These are phyloP conservation scores for Desmodesmus armatus DNA, from an alignment of 139 green algal genomes.

Conservation along the genomic window DNA sequence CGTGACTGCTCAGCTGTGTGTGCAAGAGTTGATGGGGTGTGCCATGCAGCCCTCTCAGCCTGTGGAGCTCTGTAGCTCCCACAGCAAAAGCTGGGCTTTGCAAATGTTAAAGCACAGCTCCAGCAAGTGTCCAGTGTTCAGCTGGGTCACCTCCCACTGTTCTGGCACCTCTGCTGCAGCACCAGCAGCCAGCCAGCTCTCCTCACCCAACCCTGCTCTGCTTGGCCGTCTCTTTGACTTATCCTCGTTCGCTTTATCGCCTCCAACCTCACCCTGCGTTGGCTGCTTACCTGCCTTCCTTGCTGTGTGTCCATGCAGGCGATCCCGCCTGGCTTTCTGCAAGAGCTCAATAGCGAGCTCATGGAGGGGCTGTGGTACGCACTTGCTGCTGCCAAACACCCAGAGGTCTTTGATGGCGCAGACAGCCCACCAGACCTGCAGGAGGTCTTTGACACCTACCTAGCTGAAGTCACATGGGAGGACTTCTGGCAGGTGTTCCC, in stretches of 20 bases:
- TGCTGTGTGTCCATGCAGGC: neutral
- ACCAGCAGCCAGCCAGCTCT: neutral
- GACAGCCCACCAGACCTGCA: neutral
- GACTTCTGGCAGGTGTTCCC: slow-evolving; percentile 39
- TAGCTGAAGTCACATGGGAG: slow-evolving; percentile 21
- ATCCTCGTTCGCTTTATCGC: neutral
- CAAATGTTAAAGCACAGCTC: neutral
- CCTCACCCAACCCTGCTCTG: neutral
- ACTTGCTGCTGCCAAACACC: neutral
- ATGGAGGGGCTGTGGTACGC: slow-evolving; percentile 24
- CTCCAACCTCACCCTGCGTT: neutral
- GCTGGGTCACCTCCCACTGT: neutral
- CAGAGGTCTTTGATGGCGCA: neutral
- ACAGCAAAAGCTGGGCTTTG: neutral
- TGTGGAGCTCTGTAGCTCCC: neutral
- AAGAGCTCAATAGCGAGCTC: slow-evolving; percentile 13
- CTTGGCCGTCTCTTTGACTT: neutral
- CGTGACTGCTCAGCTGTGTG: no score
- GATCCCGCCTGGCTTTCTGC: slow-evolving; percentile 1
- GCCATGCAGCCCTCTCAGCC: neutral
- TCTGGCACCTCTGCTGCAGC: neutral
- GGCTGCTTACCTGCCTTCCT: neutral
- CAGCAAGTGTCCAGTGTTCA: neutral
- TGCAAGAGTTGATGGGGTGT: neutral
- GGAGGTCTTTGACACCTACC: neutral